These are phyloP conservation scores for Lignosus rhinocerotis DNA, from an alignment of 1,284 basidiomycete species.

Conservation along the genomic window DNA sequence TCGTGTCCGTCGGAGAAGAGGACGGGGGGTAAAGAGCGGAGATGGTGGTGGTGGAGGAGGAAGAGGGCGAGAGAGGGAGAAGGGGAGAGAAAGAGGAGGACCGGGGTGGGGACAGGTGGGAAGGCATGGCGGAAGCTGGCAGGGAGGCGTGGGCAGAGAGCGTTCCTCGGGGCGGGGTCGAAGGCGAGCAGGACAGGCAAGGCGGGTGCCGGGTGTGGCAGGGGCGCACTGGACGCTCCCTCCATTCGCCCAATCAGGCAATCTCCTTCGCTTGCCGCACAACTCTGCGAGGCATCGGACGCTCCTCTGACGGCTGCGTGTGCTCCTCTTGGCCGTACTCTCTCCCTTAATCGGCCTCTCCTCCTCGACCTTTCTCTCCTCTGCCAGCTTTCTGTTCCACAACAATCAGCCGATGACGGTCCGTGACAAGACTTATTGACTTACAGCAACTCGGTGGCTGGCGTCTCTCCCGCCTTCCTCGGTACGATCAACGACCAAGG, in stretches of 20 bases:
- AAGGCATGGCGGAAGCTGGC: slow-evolving; percentile 7
- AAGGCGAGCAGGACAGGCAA: background rate
- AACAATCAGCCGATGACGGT: background rate
- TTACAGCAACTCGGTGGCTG: background rate
- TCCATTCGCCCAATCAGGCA: slow-evolving; percentile 3
- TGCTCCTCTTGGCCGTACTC: background rate
- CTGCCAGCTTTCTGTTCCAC: too few species aligned
- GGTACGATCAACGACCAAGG: background rate
- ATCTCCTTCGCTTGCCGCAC: background rate
- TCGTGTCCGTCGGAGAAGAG: background rate
- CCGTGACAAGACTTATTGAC: background rate
- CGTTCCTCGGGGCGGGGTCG: background rate
- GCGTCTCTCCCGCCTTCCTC: background rate
- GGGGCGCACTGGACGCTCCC: background rate
- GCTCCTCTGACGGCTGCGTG: background rate
- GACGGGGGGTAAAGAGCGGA: background rate
- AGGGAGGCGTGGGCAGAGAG: slow-evolving; percentile 2
- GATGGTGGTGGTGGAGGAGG: background rate
- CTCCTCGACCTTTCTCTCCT: background rate
- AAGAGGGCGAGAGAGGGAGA: background rate
- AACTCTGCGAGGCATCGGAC: background rate
- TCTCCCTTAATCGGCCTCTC: background rate
- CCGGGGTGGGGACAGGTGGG: background rate
- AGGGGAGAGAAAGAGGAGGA: background rate
- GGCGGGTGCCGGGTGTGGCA: background rate